phyloP scores from a whole-genome alignment of 2,329 filamentous ascomycete species.

The Pseudogymnoascus sp. region DNA sequence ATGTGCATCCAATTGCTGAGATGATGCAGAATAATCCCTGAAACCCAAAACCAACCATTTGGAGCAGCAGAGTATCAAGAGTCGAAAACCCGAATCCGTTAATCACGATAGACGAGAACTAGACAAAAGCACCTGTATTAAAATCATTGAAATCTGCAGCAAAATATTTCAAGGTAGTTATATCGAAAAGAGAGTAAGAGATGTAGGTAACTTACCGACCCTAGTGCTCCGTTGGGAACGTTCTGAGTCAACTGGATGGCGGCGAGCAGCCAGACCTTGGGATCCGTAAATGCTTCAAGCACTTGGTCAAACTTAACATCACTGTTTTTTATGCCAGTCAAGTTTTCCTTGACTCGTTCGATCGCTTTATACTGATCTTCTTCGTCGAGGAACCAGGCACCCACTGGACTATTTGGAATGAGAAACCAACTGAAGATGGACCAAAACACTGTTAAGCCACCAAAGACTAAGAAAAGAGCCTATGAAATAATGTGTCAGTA shows the following conservation, averaged over 20 bases:
- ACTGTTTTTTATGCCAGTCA: slow-evolving; percentile 17
- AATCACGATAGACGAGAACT: slow-evolving; percentile 29
- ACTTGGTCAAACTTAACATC: slow-evolving; percentile 19
- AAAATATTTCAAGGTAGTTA: not conserved
- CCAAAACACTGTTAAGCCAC: slow-evolving; percentile 31
- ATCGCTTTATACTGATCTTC: slow-evolving; percentile 12
- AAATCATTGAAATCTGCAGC: not conserved
- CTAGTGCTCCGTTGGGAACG: slow-evolving; percentile 22
- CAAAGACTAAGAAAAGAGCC: slow-evolving; percentile 36
- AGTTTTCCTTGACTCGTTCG: slow-evolving; percentile 15
- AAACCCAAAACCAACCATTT: slow-evolving; percentile 18
- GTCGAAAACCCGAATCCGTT: slow-evolving; percentile 30
- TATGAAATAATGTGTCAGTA: not conserved
- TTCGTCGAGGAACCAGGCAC: slow-evolving; percentile 2
- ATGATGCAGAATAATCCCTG: slow-evolving; percentile 15
- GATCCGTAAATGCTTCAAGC: slow-evolving; percentile 19
- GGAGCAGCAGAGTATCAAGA: slow-evolving; percentile 26
- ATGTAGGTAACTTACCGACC: not conserved
- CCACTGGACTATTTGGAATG: slow-evolving; percentile 25
- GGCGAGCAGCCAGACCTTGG: slow-evolving; percentile 20
- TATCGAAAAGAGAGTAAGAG: not conserved
- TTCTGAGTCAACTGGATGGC: slow-evolving; percentile 20
- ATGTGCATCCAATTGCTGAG: slow-evolving; percentile 17
- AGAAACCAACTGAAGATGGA: slow-evolving; percentile 31
- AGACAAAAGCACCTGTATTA: not conserved